Conservation (phyloP, 1,284 basidiomycete species). For the Papiliotrema flavescens region DNA sequence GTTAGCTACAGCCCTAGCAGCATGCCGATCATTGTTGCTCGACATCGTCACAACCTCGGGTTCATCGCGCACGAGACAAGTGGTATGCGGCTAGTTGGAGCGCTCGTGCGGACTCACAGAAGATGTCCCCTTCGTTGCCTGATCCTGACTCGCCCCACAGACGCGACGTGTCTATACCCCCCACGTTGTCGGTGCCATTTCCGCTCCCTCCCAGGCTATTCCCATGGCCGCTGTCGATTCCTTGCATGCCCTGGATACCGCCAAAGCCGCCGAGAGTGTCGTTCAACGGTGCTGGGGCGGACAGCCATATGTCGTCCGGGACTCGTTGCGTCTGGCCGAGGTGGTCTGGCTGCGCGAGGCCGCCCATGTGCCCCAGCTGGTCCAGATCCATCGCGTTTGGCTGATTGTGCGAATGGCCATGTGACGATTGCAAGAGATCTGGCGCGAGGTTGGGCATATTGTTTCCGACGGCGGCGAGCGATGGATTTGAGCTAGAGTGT, state of each 20-base stretch:
- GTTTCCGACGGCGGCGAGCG: background rate
- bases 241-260: background rate
- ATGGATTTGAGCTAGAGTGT: too few relatives aligned
- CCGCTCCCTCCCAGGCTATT: background rate
- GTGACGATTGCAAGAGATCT: background rate
- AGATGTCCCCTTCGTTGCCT: background rate
- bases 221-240: background rate
- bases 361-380: too few relatives aligned
- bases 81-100: background rate
- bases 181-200: background rate
- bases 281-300: conserved; percentile 9
- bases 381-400: background rate
- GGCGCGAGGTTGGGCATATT: background rate
- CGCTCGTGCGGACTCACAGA: background rate
- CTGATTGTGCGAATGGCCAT: background rate
- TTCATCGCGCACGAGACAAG: background rate
- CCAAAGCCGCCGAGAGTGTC: background rate
- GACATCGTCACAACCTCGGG: too few relatives aligned
- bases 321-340: background rate
- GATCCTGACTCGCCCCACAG: conserved; percentile 3
- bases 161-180: background rate
- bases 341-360: too few relatives aligned
- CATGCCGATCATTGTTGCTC: background rate
- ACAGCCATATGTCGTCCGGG: conserved; percentile 28
- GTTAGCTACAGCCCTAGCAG: background rate